Evolutionary conservation across 495 filamentous ascomycete genomes (phyloP).

Genomic region (Podospora australis): DNA sequence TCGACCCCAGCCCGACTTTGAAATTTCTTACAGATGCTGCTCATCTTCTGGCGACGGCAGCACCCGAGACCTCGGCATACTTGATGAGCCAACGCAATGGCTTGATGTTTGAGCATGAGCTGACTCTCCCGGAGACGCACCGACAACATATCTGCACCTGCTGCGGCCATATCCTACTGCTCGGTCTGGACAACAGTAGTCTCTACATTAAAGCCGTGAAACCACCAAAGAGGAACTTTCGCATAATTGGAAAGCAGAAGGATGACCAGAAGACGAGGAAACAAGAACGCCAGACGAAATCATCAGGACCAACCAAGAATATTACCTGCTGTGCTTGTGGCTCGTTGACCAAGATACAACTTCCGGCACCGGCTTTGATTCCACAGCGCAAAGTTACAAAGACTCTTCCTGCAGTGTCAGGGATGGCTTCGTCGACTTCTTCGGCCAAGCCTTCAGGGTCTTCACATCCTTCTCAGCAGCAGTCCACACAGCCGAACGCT

Average conservation of each 20-base stretch:
- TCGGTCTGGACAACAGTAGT: slow-evolving; percentile 33
- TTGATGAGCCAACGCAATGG: slow-evolving; percentile 40
- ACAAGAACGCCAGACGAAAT: slow-evolving; percentile 9
- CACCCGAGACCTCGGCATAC: slow-evolving; percentile 44
- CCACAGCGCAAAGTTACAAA: neutral
- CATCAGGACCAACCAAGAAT: slow-evolving; percentile 27
- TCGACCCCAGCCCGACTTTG: slow-evolving; percentile 25
- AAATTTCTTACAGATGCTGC: slow-evolving; percentile 44
- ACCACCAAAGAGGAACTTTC: slow-evolving; percentile 10
- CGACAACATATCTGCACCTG: slow-evolving; percentile 42
- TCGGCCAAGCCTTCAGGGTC: slow-evolving; percentile 1
- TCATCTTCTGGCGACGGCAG: slow-evolving; percentile 38
- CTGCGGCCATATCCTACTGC: slow-evolving; percentile 48
- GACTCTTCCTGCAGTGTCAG: neutral
- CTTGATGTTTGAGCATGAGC: slow-evolving; percentile 36
- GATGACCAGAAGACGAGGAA: slow-evolving; percentile 1
- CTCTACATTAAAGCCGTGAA: slow-evolving; percentile 31
- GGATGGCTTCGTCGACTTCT: slow-evolving; percentile 21
- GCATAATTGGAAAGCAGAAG: too few relatives aligned
- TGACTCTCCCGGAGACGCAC: slow-evolving; percentile 36
- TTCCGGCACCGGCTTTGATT: slow-evolving; percentile 24
- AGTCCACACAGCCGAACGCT: slow-evolving; percentile 36
- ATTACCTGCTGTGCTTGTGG: slow-evolving; percentile 41
- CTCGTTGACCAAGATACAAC: slow-evolving; percentile 31
- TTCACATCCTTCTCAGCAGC: slow-evolving; percentile 7